A percentile compares a stretch with the other conserved stretches of the same genome.
phyloP scores from a whole-genome alignment of 176 grass and related monocot genomes.

The Oryza nivara region DNA sequence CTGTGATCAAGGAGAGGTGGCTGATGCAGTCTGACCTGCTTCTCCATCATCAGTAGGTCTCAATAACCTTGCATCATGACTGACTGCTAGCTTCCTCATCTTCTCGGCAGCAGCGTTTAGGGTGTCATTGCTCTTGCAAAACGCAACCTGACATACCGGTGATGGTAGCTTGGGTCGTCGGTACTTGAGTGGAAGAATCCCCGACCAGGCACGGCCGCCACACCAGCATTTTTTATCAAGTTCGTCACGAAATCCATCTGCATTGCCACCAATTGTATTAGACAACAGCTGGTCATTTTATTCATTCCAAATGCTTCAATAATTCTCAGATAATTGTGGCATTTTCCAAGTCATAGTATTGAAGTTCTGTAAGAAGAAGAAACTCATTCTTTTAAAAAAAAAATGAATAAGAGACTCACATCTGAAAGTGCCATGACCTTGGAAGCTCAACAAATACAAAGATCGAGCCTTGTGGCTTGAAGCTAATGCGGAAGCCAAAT shows the following conservation, averaged over 20 bases:
- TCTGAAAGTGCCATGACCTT: conserved; percentile 69
- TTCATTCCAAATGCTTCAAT: background rate
- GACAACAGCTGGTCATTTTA: background rate
- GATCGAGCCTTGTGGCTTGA: conserved; percentile 81
- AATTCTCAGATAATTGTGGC: background rate
- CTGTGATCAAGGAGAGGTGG: conserved; percentile 8
- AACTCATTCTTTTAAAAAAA: conserved; percentile 33
- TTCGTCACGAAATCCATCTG: conserved; percentile 82
- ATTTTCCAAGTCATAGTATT: background rate
- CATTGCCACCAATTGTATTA: conserved; percentile 16
- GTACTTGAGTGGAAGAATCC: conserved; percentile 76
- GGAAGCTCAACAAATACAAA: conserved; percentile 87
- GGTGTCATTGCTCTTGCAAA: conserved; percentile 80
- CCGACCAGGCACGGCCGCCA: conserved; percentile 79
- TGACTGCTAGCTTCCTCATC: conserved; percentile 48
- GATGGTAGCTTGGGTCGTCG: conserved; percentile 42
- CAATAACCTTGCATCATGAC: conserved; percentile 9
- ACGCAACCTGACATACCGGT: conserved; percentile 74
- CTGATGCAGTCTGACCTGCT: background rate
- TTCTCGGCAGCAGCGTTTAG: conserved; percentile 67
- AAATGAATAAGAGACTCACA: conserved; percentile 48
- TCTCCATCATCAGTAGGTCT: background rate
- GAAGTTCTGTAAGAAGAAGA: conserved; percentile 20
- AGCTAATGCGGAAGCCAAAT: conserved; percentile 67
- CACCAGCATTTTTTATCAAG: conserved; percentile 69